phyloP scores from a whole-genome alignment of 2,329 filamentous ascomycete species.

The Fusarium cyanostomum region DNA sequence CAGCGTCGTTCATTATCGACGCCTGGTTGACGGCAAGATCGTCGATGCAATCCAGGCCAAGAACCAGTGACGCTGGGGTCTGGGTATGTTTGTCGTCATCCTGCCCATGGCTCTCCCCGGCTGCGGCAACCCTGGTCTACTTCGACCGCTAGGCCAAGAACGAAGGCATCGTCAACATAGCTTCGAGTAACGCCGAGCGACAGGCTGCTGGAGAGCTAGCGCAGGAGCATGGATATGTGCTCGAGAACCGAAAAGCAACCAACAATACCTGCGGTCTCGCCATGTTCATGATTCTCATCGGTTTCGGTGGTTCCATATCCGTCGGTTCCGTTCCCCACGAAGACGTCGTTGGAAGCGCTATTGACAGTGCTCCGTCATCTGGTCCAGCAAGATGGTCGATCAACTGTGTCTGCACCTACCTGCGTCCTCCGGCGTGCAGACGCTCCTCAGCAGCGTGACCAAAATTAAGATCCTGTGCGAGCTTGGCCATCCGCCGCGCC shows the following conservation, averaged over 20 bases:
- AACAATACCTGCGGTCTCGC: conserved; percentile 44
- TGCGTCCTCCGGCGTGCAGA: conserved; percentile 32
- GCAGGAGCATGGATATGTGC: conserved; percentile 32
- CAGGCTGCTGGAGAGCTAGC: conserved; percentile 33
- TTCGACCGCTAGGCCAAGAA: conserved; percentile 67
- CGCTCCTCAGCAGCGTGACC: conserved; percentile 48
- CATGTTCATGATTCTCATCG: conserved; percentile 47
- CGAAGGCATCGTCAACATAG: conserved; percentile 55
- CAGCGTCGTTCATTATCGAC: conserved; percentile 49
- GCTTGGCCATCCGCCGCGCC: conserved; percentile 46
- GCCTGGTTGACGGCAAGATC: conserved; percentile 53
- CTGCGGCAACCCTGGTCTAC: conserved; percentile 61
- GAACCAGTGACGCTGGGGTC: conserved; percentile 55
- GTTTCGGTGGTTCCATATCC: conserved; percentile 48
- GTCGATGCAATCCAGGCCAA: conserved; percentile 49
- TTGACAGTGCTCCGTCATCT: conserved; percentile 50
- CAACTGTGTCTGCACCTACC: conserved; percentile 40
- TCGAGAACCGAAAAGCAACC: conserved; percentile 41
- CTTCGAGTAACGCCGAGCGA: conserved; percentile 50
- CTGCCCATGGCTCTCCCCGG: conserved; percentile 64
- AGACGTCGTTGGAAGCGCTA: conserved; percentile 45
- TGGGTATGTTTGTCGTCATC: conserved; percentile 69
- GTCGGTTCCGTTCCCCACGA: conserved; percentile 52
- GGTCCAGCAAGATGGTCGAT: conserved; percentile 46
- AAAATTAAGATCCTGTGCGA: conserved; percentile 45